Base-by-base conservation (phyloP, 495 filamentous ascomycete genomes). In the Lindgomyces ingoldianus region DNA sequence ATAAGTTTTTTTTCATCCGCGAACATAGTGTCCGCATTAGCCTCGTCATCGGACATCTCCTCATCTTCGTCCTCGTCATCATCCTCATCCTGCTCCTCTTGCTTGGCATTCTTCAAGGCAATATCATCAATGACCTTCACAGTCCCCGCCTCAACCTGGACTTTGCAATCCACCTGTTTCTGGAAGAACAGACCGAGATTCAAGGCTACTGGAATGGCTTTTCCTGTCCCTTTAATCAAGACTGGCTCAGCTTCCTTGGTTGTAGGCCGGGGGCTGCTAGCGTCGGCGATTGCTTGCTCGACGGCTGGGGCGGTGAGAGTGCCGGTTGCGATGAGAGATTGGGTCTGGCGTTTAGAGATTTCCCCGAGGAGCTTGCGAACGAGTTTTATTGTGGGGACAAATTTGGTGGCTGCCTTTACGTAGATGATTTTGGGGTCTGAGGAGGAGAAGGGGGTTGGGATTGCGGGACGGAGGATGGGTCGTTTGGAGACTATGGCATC, bases 361-460 rank as follows among this genome's bases (percentile, higher is more conserved):
- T 86, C 81, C 1, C 67, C 69, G 14, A 97, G 86, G 12, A 89
- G 81, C 57, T 87, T 87, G 51, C 88, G 85, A 25, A 91, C 85
- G 64, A 92, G 90, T 75, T 91, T 90, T 16, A 96, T 81, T 12
- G 86, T 83, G n/a, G 87, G 84, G 75, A 95, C 87, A 80, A 96
- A 91, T 12, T 90, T 89, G 0, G 91, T 86, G 2, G 75, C 76
- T 48, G 84, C 74, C 10, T 88, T 87, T n/a, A 97, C 79, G 77
- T 96, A 96, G 80, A 98, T 80, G 65, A 85, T 74, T 74, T 90
- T 90, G 44, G 78, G 69, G 45, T 70, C 65, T 60, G 79, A 64
- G 63, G 76, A 79, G 58, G 81, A 69, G 75, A 78, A 81, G 64
- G 85, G 85, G 48, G 83, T 80, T 68, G 85, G 76, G 52, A 87